These are phyloP conservation scores for Kondoa subrosea DNA, from an alignment of 768 basidiomycete genomes.

Conservation along the genomic window DNA sequence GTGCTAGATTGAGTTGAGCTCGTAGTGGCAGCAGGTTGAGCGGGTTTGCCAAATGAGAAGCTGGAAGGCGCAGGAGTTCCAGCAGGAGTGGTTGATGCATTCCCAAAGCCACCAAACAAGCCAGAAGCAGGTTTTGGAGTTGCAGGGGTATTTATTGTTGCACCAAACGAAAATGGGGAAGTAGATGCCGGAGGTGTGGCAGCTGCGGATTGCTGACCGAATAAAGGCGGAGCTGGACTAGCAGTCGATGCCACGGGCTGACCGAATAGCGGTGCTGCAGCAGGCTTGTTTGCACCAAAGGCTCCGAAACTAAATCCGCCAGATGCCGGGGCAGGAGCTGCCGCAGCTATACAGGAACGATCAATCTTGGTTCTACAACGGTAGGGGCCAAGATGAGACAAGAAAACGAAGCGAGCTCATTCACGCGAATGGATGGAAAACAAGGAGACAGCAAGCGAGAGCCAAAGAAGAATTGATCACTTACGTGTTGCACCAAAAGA, in stretches of 20 bases:
- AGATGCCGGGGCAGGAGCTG: constrained; percentile 11
- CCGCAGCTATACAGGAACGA: constrained; percentile 3
- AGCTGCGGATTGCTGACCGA: not conserved
- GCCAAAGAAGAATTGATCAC: not conserved
- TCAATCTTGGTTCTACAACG: too few species aligned
- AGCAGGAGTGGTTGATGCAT: not conserved
- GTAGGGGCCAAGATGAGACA: too few species aligned
- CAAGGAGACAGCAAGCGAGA: not conserved
- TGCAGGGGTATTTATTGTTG: constrained; percentile 1
- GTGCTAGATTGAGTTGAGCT: not conserved
- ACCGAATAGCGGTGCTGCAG: not conserved
- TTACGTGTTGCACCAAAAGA: constrained; percentile 11
- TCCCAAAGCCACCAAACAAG: not conserved
- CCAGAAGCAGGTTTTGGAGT: constrained; percentile 1
- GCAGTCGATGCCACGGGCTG: not conserved
- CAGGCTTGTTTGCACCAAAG: not conserved
- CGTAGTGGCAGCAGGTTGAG: constrained; percentile 6
- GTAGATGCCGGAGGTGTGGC: too few species aligned
- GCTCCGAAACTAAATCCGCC: constrained; percentile 15
- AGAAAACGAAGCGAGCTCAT: too few species aligned
- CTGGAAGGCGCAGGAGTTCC: constrained; percentile 5
- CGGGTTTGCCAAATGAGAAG: constrained; percentile 14
- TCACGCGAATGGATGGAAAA: too few species aligned
- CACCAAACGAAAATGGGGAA: not conserved
- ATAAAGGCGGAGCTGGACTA: not conserved